These are phyloP conservation scores for Capronia coronata DNA, from an alignment of 2,329 filamentous ascomycete genomes.

Conservation along the genomic window DNA sequence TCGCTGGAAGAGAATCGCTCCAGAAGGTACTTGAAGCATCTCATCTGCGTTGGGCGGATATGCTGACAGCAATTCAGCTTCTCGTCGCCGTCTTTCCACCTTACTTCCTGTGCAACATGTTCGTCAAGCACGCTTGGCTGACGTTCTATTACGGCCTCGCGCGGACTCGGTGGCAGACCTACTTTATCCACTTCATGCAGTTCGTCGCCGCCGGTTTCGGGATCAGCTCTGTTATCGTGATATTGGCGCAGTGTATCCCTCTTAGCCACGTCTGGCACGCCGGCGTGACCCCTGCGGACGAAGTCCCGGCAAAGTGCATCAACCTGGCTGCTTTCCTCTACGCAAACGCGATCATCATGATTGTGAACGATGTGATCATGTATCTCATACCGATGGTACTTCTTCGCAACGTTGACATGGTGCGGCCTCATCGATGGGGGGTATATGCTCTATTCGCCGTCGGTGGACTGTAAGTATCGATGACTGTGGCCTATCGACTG, in stretches of 20 bases:
- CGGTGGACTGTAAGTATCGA: slow-evolving; percentile 17
- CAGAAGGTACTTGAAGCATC: slow-evolving; percentile 14
- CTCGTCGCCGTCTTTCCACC: slow-evolving; percentile 19
- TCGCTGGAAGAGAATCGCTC: slow-evolving; percentile 9
- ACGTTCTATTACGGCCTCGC: slow-evolving; percentile 24
- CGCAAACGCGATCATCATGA: slow-evolving; percentile 20
- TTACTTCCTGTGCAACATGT: slow-evolving; percentile 25
- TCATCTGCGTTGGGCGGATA: neutral
- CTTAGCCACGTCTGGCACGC: slow-evolving; percentile 11
- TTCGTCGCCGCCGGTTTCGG: slow-evolving; percentile 15
- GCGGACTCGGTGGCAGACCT: slow-evolving; percentile 16
- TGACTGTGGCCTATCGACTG: neutral
- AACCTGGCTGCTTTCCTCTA: slow-evolving; percentile 21
- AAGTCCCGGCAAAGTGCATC: slow-evolving; percentile 11
- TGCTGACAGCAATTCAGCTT: slow-evolving; percentile 7
- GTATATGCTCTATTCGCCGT: slow-evolving; percentile 19
- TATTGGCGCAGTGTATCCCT: slow-evolving; percentile 18
- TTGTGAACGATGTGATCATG: slow-evolving; percentile 21
- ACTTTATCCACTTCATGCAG: slow-evolving; percentile 22
- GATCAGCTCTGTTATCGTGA: slow-evolving; percentile 20
- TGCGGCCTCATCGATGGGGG: slow-evolving; percentile 16
- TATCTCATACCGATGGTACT: slow-evolving; percentile 20
- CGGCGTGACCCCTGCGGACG: neutral
- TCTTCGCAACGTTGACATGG: slow-evolving; percentile 20
- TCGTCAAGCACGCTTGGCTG: slow-evolving; percentile 25